These are phyloP conservation scores for Polyplosphaeria fusca DNA, from an alignment of 495 filamentous ascomycete genomes.

Conservation along the genomic window DNA sequence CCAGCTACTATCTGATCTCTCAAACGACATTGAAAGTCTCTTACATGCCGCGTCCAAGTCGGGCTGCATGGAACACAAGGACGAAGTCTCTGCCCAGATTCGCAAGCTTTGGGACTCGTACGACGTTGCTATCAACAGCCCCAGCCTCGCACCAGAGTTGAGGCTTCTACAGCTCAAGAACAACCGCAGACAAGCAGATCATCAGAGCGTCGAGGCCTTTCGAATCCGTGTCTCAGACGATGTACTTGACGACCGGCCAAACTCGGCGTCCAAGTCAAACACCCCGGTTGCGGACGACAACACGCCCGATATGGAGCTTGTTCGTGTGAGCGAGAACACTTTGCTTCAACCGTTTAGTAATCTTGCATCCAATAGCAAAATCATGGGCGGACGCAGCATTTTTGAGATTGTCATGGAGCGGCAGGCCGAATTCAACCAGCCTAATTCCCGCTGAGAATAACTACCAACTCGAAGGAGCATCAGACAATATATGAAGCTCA, in stretches of 20 bases:
- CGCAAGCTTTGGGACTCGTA: conserved; percentile 11
- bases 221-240: background rate
- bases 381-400: background rate
- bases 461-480: too few species aligned
- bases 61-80: conserved; percentile 8
- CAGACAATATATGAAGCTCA: too few species aligned
- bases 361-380: background rate
- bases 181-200: background rate
- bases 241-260: background rate
- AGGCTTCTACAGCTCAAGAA: conserved; percentile 18
- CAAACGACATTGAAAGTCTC: conserved; percentile 23
- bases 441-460: too few species aligned
- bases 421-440: background rate
- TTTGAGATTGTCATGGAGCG: conserved; percentile 11
- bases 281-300: background rate
- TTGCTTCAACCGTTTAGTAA: background rate
- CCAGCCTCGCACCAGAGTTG: conserved; percentile 18
- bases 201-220: background rate
- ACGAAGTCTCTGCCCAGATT: conserved; percentile 6
- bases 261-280: background rate
- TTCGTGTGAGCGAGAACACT: background rate
- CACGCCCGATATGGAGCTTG: background rate
- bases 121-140: conserved; percentile 14
- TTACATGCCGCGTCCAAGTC: conserved; percentile 9
- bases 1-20: conserved; percentile 22